Evolutionary conservation across 2,329 filamentous ascomycete genomes (phyloP), one percentile per base, ranked within the genome.

Genomic region (Annulohypoxylon truncatum): DNA sequence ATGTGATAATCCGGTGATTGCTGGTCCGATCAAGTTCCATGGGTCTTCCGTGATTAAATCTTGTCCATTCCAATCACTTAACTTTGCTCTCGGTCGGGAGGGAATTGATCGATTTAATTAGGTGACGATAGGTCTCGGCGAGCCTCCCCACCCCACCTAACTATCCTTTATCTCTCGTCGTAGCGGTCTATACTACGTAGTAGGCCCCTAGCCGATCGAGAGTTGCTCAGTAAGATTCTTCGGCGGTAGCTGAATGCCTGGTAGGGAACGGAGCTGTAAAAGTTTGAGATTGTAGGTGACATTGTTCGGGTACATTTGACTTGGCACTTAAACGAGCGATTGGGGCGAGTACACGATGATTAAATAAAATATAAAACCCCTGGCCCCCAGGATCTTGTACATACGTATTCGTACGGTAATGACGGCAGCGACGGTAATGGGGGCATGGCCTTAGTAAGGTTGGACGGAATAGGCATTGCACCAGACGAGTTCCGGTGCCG

Each of bases 401-500:
- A n/a, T n/a, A 51, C 59, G 35, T 58, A 38, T 60, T 20, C 22
- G 54, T 46, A 29, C 26, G 31, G 18, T 9, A 22, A 22, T 61
- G 40, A 33, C 29, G 29, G 29, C 8, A 31, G 10, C 10, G 29
- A 35, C 31, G 31, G 31, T 35, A 18, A 40, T 5, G 38, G 38
- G 7, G 26, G 58, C 46, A 61, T 46, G 29, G 9, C 51, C 29
- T 50, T 59, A 61, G 66, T 57, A 62, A 59, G 66, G 66, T 62
- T 44, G 58, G 62, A 63, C 61, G 58, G 62, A 60, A 65, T 22
- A n/a, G n/a, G n/a, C n/a, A 61, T 47, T 61, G 58, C 50, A 48
- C 61, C 26, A 65, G 55, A 65, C 44, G 54, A 63, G 50, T 61
- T 44, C 62, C 62, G 63, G 63, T 66, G 63, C 59, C 66, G 62